Conservation (phyloP, 1,284 basidiomycete species). For the Apiotrichum laibachii region DNA sequence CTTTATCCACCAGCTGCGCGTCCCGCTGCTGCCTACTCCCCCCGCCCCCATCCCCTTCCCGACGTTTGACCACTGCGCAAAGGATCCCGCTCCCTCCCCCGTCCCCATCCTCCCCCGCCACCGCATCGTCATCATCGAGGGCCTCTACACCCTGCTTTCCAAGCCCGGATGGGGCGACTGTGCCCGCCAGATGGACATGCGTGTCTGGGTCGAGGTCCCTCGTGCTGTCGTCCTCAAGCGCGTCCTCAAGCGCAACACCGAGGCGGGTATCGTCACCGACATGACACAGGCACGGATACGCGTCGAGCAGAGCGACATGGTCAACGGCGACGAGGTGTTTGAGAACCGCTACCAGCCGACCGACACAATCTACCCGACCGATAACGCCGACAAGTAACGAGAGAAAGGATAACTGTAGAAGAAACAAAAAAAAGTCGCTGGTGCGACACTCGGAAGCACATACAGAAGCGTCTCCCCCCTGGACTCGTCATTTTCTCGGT, state of each 20-base stretch:
- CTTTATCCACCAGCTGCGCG: conserved; percentile 69
- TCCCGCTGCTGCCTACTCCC: conserved; percentile 54
- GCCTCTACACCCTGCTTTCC: conserved; percentile 73
- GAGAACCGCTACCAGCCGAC: conserved; percentile 20
- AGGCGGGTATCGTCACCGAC: conserved; percentile 31
- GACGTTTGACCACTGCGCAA: conserved; percentile 54
- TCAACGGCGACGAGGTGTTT: conserved; percentile 31
- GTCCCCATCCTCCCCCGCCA: conserved; percentile 62
- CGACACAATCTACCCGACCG: conserved; percentile 18
- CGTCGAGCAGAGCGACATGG: conserved; percentile 22
- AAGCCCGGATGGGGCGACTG: conserved; percentile 70
- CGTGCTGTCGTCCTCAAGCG: conserved; percentile 62
- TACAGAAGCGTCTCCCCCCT: too few relatives aligned
- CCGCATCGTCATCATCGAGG: conserved; percentile 76
- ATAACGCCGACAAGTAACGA: not conserved
- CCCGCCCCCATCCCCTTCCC: conserved; percentile 47
- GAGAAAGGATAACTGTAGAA: too few relatives aligned
- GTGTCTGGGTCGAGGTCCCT: conserved; percentile 71
- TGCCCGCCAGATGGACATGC: conserved; percentile 66
- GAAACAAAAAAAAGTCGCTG: too few relatives aligned
- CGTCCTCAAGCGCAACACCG: conserved; percentile 57
- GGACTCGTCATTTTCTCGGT: too few relatives aligned
- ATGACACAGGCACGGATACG: conserved; percentile 1
- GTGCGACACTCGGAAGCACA: too few relatives aligned
- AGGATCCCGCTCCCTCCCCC: conserved; percentile 55